A percentile compares a stretch with the other conserved stretches of the same genome.
Conservation (phyloP, 2,329 filamentous ascomycete species). For the Aaosphaeria pasadenensis region DNA sequence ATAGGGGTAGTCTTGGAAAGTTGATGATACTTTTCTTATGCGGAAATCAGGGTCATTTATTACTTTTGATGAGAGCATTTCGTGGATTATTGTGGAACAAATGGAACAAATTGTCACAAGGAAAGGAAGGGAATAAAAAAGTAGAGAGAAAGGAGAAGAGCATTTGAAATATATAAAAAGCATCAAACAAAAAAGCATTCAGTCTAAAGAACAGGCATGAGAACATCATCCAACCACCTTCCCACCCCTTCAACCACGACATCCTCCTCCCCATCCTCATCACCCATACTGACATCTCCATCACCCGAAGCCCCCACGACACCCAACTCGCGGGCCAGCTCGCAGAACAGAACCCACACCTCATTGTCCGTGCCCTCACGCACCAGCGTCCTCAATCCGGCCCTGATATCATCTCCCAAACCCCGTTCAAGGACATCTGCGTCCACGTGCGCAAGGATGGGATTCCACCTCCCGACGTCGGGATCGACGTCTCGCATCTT, state of each 20-base stretch:
- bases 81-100: too few species aligned
- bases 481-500: conserved; percentile 25
- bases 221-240: not conserved
- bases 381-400: not conserved
- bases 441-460: conserved; percentile 37
- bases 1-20: too few species aligned
- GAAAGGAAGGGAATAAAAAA: too few species aligned
- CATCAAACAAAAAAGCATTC: too few species aligned
- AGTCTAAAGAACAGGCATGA: not conserved
- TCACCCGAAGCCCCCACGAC: not conserved
- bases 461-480: conserved; percentile 11
- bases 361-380: not conserved
- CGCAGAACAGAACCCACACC: not conserved
- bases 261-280: not conserved
- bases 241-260: not conserved
- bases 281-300: not conserved
- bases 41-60: too few species aligned
- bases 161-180: too few species aligned
- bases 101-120: too few species aligned
- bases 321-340: not conserved
- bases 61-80: too few species aligned
- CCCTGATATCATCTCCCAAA: not conserved
- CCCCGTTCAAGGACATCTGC: conserved; percentile 38
- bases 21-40: too few species aligned
- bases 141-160: too few species aligned